A percentile compares a stretch with the other conserved stretches of the same genome.
Evolutionary conservation across 306 rosid genomes (phyloP).

Genomic region (Rubus idaeus): DNA sequence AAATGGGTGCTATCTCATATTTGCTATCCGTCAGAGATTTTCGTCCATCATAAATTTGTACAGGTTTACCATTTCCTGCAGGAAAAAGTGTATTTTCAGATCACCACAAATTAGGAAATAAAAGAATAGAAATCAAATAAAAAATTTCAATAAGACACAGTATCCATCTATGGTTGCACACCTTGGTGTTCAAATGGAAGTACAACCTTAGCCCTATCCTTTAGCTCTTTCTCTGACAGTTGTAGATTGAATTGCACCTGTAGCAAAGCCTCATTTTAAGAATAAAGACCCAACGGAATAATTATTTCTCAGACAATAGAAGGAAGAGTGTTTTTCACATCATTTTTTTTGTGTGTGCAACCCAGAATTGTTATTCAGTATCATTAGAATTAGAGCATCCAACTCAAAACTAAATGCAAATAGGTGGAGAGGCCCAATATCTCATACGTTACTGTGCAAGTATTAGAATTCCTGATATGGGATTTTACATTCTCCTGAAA

Average conservation of each 20-base stretch:
- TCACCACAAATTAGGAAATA: conserved; percentile 7
- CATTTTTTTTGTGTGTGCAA: not conserved
- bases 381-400: not conserved
- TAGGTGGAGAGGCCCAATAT: not conserved
- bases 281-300: not conserved
- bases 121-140: not conserved
- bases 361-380: not conserved
- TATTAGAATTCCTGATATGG: not conserved
- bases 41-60: conserved; percentile 88
- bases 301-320: not conserved
- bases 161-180: conserved; percentile 27
- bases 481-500: not conserved
- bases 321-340: not conserved
- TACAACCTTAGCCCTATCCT: conserved; percentile 82
- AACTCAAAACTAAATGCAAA: not conserved
- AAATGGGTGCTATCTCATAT: conserved; percentile 33
- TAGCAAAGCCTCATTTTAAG: conserved; percentile 7
- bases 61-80: conserved; percentile 74
- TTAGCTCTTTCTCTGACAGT: conserved; percentile 85
- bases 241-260: conserved; percentile 90
- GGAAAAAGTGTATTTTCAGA: conserved; percentile 9
- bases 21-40: conserved; percentile 51
- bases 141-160: not conserved
- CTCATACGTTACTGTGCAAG: not conserved
- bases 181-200: conserved; percentile 99